A percentile compares a stretch with the other conserved stretches of the same genome.
Evolutionary conservation across 306 rosid genomes (phyloP).

Genomic region (Cicer arietinum): DNA sequence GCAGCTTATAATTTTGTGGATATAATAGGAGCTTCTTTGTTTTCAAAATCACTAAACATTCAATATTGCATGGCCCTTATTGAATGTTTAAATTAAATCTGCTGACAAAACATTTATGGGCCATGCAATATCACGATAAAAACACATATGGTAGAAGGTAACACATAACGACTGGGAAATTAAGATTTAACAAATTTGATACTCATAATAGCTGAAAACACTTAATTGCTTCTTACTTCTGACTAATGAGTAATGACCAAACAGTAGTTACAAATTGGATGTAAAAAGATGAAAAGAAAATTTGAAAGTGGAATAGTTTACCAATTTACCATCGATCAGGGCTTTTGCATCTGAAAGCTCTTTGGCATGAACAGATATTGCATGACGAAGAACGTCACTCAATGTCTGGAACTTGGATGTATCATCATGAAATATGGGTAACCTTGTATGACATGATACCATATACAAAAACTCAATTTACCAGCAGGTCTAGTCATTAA

Average conservation of each 20-base stretch:
- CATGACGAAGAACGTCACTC: conserved; percentile 66
- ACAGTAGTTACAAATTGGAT: background rate
- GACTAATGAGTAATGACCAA: conserved; percentile 1
- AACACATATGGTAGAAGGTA: background rate
- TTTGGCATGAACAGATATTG: conserved; percentile 73
- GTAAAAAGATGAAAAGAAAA: background rate
- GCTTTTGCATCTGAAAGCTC: conserved; percentile 68
- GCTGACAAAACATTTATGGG: background rate
- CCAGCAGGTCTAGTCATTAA: conserved; percentile 7
- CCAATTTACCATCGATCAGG: conserved; percentile 85
- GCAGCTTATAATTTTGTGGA: background rate
- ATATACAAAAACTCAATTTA: conserved; percentile 33
- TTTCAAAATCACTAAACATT: no score
- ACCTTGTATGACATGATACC: conserved; percentile 56
- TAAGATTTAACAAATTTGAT: background rate
- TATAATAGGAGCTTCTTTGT: no score
- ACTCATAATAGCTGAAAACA: background rate
- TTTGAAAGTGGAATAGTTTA: conserved; percentile 39
- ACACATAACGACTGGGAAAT: conserved; percentile 15
- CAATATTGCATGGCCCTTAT: background rate
- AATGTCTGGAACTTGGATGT: conserved; percentile 64
- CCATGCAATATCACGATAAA: conserved; percentile 5
- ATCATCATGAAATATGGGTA: conserved; percentile 64
- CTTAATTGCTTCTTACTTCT: conserved; percentile 21
- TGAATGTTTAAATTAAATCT: conserved; percentile 20